Conservation (phyloP, 2,329 filamentous ascomycete species). For the Cladobotryum protrusum region DNA sequence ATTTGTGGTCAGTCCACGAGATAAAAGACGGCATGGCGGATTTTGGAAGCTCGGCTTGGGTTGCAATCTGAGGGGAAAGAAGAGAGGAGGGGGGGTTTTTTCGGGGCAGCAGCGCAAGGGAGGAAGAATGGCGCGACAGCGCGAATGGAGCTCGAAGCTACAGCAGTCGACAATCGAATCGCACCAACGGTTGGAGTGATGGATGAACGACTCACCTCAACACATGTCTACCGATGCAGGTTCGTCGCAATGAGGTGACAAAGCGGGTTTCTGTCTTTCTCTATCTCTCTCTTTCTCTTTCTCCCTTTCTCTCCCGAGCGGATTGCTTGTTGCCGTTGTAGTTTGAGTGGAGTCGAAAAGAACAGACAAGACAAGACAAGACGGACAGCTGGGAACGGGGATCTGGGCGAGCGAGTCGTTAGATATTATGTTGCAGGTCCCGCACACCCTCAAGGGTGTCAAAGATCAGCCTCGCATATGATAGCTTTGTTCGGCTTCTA, state of each 20-base stretch:
- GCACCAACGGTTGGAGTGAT: background rate
- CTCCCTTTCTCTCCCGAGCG: background rate
- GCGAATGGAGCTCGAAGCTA: background rate
- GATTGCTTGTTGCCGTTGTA: background rate
- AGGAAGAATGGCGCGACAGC: background rate
- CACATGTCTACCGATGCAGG: constrained; percentile 11
- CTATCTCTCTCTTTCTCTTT: background rate
- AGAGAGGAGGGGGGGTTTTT: background rate
- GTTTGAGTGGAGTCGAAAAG: constrained; percentile 5
- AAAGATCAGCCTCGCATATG: constrained; percentile 11
- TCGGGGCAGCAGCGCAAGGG: background rate
- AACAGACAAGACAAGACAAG: background rate
- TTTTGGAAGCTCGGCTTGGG: background rate
- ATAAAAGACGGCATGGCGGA: background rate
- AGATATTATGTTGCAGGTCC: constrained; percentile 3
- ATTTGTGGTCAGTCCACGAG: constrained; percentile 21
- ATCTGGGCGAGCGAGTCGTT: background rate
- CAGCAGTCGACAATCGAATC: background rate
- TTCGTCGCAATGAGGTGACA: constrained; percentile 1
- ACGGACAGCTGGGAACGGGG: background rate
- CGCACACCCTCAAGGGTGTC: constrained; percentile 9
- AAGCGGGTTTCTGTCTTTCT: constrained; percentile 1
- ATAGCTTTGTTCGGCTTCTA: constrained; percentile 8
- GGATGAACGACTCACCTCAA: constrained; percentile 10
- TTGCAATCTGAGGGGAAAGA: background rate